Base-by-base conservation (phyloP, 805 yeast species). In the Myxozyma kluyveri region DNA sequence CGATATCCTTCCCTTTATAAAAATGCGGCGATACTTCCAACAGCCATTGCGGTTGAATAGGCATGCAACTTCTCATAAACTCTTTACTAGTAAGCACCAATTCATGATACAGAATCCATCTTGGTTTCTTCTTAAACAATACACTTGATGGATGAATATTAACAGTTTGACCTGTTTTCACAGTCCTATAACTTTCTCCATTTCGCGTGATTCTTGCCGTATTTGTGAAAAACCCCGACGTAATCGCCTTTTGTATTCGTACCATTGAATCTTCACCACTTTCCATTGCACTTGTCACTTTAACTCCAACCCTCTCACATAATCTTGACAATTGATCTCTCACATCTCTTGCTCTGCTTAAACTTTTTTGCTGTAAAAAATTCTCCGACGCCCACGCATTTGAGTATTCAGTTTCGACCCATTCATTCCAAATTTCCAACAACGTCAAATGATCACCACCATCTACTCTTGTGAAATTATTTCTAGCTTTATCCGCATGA, bases 121-220 rank as follows among this genome's bases (percentile, higher is more conserved):
- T 91, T 10, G 91, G 86, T 33, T 76, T 77, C 51, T 71, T 71
- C 14, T 77, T 76, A 63, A 77, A 80, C 18, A 91, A 67, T 3
- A 88, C 71, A 54, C 95, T 85, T 1, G 95, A 86, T 1, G 99
- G 99, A 66, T 91, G 97, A 53, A 91, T 76, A 52, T 77, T 80
- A 14, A 90, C 96, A 1, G 83, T 65, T 51, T 68, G 81, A 0
- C 86, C 83, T 31, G 80, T 79, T 57, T 85, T 90, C 31, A 82
- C 67, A 1, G 88, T 75, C 6, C 81, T 75, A 65, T 84, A 88
- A 47, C 82, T 78, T 29, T 86, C 88, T 2, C 90, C 96, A 58
- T 73, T 69, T 47, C 75, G 73, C 22, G 79, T 75, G 22, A 87
- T 69, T 10, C 81, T 73, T 10, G 86, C 72, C 0, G 86, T 79